Evolutionary conservation across 192 early-diverging fungal species (phyloP), one percentile per base, ranked within the genome.

Genomic region (Rhizophagus prolifer): DNA sequence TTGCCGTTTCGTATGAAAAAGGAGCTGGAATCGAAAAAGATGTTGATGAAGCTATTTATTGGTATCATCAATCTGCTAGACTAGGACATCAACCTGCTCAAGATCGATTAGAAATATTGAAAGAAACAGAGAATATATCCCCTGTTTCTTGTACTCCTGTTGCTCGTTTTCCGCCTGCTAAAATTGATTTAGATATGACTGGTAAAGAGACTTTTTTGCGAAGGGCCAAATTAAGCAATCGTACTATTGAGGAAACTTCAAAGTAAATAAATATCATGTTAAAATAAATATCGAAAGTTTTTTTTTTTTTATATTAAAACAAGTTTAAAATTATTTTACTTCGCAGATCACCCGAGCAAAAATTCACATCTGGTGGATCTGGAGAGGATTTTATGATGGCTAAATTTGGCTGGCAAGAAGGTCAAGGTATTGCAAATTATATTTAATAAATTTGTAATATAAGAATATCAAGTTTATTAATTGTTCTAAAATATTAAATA

Each of bases 151-250:
- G 50, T 23, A 78, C 79, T 19, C 46, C 47, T 5, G 36, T 60
- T 9, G 31, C 78, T 26, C 60, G 69, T 54, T 36, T 66, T 54
- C 36, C 61, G 3, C 34, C 78, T 44, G 70, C 67, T 2, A 50
- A 69, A 23, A 70, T 91, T 4, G 79, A 84, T 66, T 66, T 84
- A 13, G 87, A 89, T 46, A 80, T 82, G 14, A 83, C 91, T 0
- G 91, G 86, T 25, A 91, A 92, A 64, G 91, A 92, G 70, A 91
- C 91, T 2, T 92, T 88, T 75, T 80, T 88, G 61, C 82, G 88
- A 21, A 83, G 91, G 66, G 88, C 86, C 26, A 70, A 74, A 68
- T 78, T 91, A 58, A 86, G 82, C 31, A 72, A 82, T 31, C 75
- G 80, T 58, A 14, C 64, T 76, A 60, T 28, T 70, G 65, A 77